Evolutionary conservation across 1,284 basidiomycete genomes (phyloP), one percentile per base, ranked within the genome.

Genomic region (Kalmanozyma brasiliensis): DNA sequence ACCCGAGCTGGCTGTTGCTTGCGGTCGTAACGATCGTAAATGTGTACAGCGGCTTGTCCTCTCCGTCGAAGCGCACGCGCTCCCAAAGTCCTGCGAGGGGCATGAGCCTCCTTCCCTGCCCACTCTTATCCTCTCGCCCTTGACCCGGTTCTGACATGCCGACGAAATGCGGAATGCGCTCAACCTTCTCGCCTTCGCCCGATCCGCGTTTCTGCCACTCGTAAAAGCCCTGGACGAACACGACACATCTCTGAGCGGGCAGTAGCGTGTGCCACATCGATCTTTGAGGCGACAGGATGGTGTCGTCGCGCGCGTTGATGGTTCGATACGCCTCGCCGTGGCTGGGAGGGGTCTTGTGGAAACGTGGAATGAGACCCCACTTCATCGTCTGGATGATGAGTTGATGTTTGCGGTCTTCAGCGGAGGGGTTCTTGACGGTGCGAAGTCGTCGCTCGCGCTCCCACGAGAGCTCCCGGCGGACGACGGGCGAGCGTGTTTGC

Each of bases 21-120:
- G 72, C 67, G 0, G 92, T 94, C 0, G 94, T 98, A 43, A 97
- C 88, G 55, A 98, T 92, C 0, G 91, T 90, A 80, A 93, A 97
- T 0, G 91, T 91, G 84, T 88, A 91, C 0, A 92, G 83, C 0
- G 88, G 87, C 42, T 88, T 83, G 0, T 84, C 85, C 49, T 71
- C 49, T 4, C 87, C 90, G 87, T 83, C 78, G 51, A 62, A 86
- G 7, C 85, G 83, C 7, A 88, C 89, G 37, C 85, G 86, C 66
- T 96, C 94, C 79, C 91, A 97, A 0, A 97, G 83, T 0, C 93
- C 94, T 0, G 94, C 94, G 77, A 97, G 86, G 30, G 93, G 87
- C 87, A 97, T 89, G 2, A 95, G 75, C 30, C 85, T 85, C 2
- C 87, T 87, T 42, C 77, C 75, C 63, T 91, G 89, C 14, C 89